Base-by-base conservation (phyloP, 306 rosid genomes). In the Vigna mungo region DNA sequence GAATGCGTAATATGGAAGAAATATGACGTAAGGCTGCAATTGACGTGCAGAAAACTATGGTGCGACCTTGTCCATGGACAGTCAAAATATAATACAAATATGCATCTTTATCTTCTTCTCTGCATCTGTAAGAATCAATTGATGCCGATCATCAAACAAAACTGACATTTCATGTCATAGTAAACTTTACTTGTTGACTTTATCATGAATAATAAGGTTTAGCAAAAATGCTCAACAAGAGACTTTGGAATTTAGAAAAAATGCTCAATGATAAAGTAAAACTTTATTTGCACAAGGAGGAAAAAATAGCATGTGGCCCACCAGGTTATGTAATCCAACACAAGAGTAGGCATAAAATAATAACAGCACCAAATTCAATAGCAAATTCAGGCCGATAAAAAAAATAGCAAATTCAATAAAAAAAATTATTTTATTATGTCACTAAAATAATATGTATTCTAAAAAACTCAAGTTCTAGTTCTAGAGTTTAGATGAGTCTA, bases 21-120 rank as follows among this genome's bases (percentile, higher is more conserved):
- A 95, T 82, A 81, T 89, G 99, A 11, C 96, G 96, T 81, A 90
- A 76, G 75, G 99, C 99, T 49, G 99, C 96, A 62, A 90, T 83
- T 79, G 99, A 90, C 0, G 97, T 89, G 80, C 99, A 95, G 61
- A 95, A 95, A 58, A 92, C 97, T 66, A 95, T 90, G 14, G 91
- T 95, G 68, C 96, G 92, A 39, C 99, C 99, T 87, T 86, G 87
- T 67, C 97, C 96, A 85, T 95, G 96, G 68, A 90, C 85, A 56
- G 92, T 85, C 83, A 92, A 80, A 70, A 95, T 87, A 84, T 95
- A 95, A 87, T 90, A 92, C 89, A 95, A 77, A 84, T 88, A 85
- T 43, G 99, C 96, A 80, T 95, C 97, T 85, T 95, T 95, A 63
- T 92, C 91, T 70, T 95, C 99, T 79, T 95, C 99, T 34, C 75